Conservation (phyloP, 257 asterid genomes). For the Ajuga chamaepitys region DNA sequence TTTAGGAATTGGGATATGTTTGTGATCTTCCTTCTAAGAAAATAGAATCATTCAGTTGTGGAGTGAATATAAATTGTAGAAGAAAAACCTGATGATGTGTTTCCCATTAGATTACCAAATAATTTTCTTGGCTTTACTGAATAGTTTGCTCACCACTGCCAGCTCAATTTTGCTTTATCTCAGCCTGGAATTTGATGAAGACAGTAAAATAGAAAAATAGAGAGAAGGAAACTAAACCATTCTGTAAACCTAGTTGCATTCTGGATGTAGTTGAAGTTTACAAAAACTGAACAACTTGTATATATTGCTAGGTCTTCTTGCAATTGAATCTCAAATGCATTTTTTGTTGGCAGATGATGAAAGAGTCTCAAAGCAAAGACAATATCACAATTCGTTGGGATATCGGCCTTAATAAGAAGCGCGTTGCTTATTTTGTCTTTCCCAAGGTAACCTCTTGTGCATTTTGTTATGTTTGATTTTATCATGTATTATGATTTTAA, state of each 20-base stretch:
- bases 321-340: background rate
- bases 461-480: background rate
- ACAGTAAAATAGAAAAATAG: background rate
- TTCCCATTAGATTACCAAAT: background rate
- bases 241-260: background rate
- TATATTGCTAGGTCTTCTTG: background rate
- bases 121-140: background rate
- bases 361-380: constrained; percentile 99
- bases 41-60: background rate
- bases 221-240: background rate
- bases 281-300: background rate
- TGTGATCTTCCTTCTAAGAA: background rate
- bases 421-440: constrained; percentile 86
- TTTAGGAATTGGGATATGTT: background rate
- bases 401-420: constrained; percentile 95
- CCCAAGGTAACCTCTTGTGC: constrained; percentile 59
- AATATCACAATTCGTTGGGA: constrained; percentile 90
- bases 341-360: constrained; percentile 74
- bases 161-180: background rate
- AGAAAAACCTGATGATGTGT: background rate
- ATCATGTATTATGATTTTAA: background rate
- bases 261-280: background rate
- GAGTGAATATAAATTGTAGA: background rate
- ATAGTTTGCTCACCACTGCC: background rate
- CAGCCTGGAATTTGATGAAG: background rate